Evolutionary conservation across 2,329 filamentous ascomycete genomes (phyloP), one percentile per base, ranked within the genome.

Genomic region (Cadophora luteo-olivacea): DNA sequence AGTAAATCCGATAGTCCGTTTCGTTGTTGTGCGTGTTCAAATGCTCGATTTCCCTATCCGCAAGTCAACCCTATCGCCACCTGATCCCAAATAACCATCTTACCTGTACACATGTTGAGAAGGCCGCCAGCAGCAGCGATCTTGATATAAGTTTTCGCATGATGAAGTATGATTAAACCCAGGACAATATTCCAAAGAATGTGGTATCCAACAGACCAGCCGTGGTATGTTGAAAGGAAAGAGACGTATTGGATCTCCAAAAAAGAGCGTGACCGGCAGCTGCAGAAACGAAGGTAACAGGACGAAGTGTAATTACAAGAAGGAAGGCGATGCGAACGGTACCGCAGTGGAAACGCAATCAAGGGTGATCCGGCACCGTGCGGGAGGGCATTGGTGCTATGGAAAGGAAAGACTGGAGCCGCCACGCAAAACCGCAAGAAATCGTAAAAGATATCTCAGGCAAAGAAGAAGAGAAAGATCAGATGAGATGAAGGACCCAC

Each of bases 251-350:
- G 51, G n/a, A 16, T 29, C 29, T 32, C 38, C 29, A 29, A 51
- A 68, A 72, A 69, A 67, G 72, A 74, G 72, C 72, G 74, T 76
- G 75, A 72, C 75, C 72, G 66, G 75, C 75, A 75, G 67, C 71
- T 75, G 68, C 68, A 75, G 72, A 74, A 72, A 58, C 58, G 63
- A 55, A 71, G 69, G 55, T 64, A 69, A 70, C 49, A 72, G 60
- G 68, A 67, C 61, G 66, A 69, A 67, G 69, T 45, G 41, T 67
- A 60, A 22, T 64, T 63, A 68, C 24, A 70, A 58, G 66, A 69
- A 61, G 61, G 22, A 62, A 61, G 58, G 58, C 38, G 58, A 68
- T 68, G 58, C 48, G 63, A 64, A 58, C 25, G 1, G 55, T 49
- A 69, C 55, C 25, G 61, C 69, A 67, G 60, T 67, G 55, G 73